These are phyloP conservation scores for Warburgia ugandensis DNA, from an alignment of 164 flowering plant genomes.

Conservation along the genomic window DNA sequence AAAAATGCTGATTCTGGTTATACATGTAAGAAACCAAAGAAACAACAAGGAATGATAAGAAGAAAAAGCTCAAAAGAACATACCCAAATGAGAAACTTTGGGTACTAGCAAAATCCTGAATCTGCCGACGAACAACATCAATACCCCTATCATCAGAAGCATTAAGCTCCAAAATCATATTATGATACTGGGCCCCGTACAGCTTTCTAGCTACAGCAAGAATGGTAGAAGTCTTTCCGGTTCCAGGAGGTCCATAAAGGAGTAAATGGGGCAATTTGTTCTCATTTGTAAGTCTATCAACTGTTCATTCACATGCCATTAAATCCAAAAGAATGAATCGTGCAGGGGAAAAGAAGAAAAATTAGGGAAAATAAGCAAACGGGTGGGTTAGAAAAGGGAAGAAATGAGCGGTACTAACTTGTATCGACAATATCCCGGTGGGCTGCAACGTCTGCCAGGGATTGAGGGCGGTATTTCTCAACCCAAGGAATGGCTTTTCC, in stretches of 20 bases:
- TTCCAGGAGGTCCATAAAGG: constrained; percentile 95
- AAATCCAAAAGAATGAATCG: not conserved
- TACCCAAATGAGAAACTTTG: constrained; percentile 97
- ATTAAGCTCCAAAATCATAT: constrained; percentile 93
- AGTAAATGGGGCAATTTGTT: constrained; percentile 87
- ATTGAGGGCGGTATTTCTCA: constrained; percentile 95
- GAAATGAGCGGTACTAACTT: constrained; percentile 28
- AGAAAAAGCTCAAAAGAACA: not conserved
- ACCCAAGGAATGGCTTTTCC: constrained; percentile 79
- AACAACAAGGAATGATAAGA: not conserved
- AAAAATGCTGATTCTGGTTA: too few relatives aligned
- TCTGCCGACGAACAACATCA: constrained; percentile 89
- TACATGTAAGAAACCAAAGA: not conserved
- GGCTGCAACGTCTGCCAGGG: constrained; percentile 95
- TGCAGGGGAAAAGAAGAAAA: constrained; percentile 4
- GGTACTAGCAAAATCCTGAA: constrained; percentile 97
- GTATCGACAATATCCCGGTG: constrained; percentile 95
- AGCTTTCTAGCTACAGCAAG: constrained; percentile 92
- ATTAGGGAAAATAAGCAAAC: constrained; percentile 6
- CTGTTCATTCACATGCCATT: constrained; percentile 5
- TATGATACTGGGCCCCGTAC: constrained; percentile 67
- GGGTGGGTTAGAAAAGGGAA: not conserved
- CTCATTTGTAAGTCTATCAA: constrained; percentile 83
- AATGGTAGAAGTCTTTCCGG: constrained; percentile 95
- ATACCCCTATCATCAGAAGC: constrained; percentile 96